phyloP scores from a whole-genome alignment of 2,329 filamentous ascomycete genomes.

The Stagonosporopsis chrysanthemi region DNA sequence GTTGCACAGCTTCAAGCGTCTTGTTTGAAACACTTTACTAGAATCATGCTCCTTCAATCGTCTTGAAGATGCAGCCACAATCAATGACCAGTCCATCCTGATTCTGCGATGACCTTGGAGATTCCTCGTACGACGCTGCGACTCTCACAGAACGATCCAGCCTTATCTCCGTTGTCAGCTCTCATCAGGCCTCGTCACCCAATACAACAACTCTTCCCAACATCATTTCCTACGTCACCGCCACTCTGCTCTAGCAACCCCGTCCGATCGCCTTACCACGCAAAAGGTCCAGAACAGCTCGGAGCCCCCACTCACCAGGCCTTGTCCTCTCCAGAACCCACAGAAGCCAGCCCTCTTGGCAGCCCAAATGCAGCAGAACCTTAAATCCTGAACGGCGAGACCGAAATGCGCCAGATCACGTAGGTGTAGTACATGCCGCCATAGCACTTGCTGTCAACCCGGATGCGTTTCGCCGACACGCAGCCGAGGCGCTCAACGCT shows the following conservation, averaged over 20 bases:
- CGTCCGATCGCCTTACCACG: neutral
- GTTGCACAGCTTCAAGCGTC: neutral
- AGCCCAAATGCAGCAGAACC: neutral
- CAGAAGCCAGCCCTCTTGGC: neutral
- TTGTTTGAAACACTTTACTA: neutral
- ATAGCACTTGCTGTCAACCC: neutral
- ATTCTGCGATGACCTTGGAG: neutral
- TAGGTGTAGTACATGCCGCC: neutral
- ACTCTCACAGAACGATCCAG: too few relatives aligned
- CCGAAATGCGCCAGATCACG: slow-evolving; percentile 1
- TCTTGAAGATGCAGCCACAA: neutral
- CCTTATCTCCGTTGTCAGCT: neutral
- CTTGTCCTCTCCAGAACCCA: neutral
- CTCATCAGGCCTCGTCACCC: neutral
- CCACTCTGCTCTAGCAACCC: neutral
- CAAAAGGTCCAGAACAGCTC: slow-evolving; percentile 8
- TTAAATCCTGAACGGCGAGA: neutral
- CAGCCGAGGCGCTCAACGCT: neutral
- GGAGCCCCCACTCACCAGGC: neutral
- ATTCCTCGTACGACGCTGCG: too few relatives aligned
- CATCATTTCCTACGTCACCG: slow-evolving; percentile 7
- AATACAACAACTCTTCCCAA: neutral
- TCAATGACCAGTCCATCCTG: neutral
- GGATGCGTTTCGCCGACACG: slow-evolving; percentile 3
- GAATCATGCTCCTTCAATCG: neutral